A percentile compares a stretch with the other conserved stretches of the same genome.
These are phyloP conservation scores for Oryza glumipatula DNA, from an alignment of 176 grass and related monocot species.

Conservation along the genomic window DNA sequence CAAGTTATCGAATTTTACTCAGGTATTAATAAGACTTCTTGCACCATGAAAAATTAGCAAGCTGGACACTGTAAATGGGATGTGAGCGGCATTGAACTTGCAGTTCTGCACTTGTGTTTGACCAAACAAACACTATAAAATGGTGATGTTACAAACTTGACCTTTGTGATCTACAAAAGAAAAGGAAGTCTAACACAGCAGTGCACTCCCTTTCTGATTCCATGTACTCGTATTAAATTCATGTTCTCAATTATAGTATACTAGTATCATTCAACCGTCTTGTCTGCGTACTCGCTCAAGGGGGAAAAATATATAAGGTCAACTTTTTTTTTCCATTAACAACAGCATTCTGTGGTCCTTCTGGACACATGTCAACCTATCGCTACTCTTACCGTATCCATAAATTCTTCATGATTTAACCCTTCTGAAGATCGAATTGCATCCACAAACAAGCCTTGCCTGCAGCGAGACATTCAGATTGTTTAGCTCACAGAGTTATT, in stretches of 20 bases:
- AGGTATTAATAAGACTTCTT: not conserved
- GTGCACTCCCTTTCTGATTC: not conserved
- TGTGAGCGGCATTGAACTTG: not conserved
- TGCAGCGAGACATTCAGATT: not conserved
- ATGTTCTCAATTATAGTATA: not conserved
- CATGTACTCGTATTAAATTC: not conserved
- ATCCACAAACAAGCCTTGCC: not conserved
- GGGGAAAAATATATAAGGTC: not conserved
- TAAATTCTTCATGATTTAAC: not conserved
- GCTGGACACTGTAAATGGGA: slow-evolving; percentile 10
- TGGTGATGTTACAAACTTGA: not conserved
- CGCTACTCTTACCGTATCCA: not conserved
- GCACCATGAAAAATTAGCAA: not conserved
- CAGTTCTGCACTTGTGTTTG: not conserved
- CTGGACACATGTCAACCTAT: not conserved
- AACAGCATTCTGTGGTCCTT: not conserved
- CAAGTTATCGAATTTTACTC: not conserved
- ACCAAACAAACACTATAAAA: slow-evolving; percentile 8
- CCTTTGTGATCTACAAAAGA: not conserved
- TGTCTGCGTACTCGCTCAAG: not conserved
- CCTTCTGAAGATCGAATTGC: not conserved
- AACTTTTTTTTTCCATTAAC: not conserved
- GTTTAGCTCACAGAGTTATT: not conserved
- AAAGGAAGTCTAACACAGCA: not conserved
- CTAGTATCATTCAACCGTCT: not conserved